These are phyloP conservation scores for Talaromyces marneffei DNA, from an alignment of 2,329 filamentous ascomycete species.

Conservation along the genomic window DNA sequence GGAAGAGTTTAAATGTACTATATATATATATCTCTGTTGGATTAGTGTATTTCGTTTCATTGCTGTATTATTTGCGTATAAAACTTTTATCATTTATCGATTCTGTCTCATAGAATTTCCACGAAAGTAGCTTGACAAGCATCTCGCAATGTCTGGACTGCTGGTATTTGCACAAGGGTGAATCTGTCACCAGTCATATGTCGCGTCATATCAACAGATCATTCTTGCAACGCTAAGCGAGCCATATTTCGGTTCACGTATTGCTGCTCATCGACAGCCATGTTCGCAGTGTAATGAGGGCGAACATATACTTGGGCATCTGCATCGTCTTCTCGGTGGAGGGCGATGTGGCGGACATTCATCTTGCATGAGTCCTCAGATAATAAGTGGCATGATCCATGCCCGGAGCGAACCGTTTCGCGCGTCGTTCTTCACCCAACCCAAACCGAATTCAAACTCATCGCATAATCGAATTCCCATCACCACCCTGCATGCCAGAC, in stretches of 20 bases:
- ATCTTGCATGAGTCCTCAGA: not conserved
- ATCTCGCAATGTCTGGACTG: not conserved
- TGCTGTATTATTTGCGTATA: not conserved
- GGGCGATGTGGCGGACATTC: not conserved
- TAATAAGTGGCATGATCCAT: not conserved
- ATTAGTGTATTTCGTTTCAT: not conserved
- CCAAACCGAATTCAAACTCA: no score
- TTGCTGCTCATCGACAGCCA: not conserved
- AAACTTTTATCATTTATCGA: not conserved
- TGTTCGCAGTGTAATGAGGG: not conserved
- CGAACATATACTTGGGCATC: not conserved
- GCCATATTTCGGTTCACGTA: not conserved
- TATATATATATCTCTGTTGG: not conserved
- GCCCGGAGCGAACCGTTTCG: no score
- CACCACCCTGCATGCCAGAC: constrained; percentile 11
- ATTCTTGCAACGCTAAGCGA: not conserved
- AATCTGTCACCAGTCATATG: not conserved
- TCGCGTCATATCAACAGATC: not conserved
- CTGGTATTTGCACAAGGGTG: not conserved
- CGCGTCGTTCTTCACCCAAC: no score
- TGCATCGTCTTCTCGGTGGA: not conserved
- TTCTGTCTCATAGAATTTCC: not conserved
- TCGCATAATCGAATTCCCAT: constrained; percentile 6
- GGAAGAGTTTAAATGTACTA: constrained; percentile 54
- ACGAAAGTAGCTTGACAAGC: not conserved